A percentile compares a stretch with the other conserved stretches of the same genome.
Evolutionary conservation across 768 basidiomycete species (phyloP).

Genomic region (Tricholoma saponaceum): DNA sequence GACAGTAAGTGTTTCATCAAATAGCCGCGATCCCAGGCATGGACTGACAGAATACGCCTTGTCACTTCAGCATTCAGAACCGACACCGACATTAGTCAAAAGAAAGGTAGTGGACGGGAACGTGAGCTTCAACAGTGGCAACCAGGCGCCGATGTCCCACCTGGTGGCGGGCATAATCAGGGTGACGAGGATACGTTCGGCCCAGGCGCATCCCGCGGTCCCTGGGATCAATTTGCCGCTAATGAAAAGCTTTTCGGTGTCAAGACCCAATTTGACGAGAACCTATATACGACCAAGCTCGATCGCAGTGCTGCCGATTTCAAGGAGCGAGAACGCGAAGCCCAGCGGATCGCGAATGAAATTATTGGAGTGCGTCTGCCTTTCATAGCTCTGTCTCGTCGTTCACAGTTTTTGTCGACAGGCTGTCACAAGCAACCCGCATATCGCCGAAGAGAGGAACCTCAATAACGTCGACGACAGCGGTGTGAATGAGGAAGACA

Average conservation of each 20-base stretch:
- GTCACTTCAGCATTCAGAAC: constrained; percentile 66
- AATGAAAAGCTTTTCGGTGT: constrained; percentile 95
- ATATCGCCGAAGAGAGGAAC: constrained; percentile 87
- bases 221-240: constrained; percentile 91
- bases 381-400: constrained; percentile 4
- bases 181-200: constrained; percentile 75
- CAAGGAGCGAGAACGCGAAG: constrained; percentile 84
- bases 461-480: constrained; percentile 56
- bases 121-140: constrained; percentile 81
- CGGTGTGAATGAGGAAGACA: constrained; percentile 91
- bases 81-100: constrained; percentile 71
- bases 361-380: constrained; percentile 69
- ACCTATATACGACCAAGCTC: constrained; percentile 90
- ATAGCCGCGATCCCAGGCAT: background rate
- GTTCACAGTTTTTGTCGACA: constrained; percentile 22
- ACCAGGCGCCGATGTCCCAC: constrained; percentile 38
- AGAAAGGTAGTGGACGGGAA: constrained; percentile 49
- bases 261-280: constrained; percentile 89
- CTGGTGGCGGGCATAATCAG: constrained; percentile 22
- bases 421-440: constrained; percentile 68
- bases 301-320: constrained; percentile 82
- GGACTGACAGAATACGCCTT: background rate
- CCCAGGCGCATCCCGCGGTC: constrained; percentile 35
- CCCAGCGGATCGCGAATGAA: constrained; percentile 85
- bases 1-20: constrained; percentile 51